Evolutionary conservation across 164 flowering plant species (phyloP).

Genomic region (Houttuynia cordata): DNA sequence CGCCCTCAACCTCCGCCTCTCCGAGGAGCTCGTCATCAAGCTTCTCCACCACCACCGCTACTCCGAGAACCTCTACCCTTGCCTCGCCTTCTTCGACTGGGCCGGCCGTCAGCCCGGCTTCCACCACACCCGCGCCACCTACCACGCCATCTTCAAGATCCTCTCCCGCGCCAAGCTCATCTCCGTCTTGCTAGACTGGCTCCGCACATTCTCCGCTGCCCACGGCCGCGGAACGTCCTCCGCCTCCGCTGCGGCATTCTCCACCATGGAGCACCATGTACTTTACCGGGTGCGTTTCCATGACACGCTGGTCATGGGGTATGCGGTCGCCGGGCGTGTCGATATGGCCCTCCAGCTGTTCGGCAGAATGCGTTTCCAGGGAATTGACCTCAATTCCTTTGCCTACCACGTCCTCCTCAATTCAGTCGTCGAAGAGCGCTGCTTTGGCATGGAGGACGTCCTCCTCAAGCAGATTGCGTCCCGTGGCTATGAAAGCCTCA

Average conservation of each 20-base stretch:
- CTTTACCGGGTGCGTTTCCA: constrained; percentile 23
- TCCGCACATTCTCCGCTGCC: constrained; percentile 14
- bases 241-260: background rate
- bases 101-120: constrained; percentile 62
- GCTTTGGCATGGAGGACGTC: constrained; percentile 33
- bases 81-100: constrained; percentile 88
- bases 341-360: constrained; percentile 62
- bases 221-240: background rate
- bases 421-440: constrained; percentile 48
- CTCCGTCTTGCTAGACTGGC: constrained; percentile 43
- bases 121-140: constrained; percentile 52
- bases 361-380: constrained; percentile 67
- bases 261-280: background rate
- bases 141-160: constrained; percentile 54
- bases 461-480: constrained; percentile 35
- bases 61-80: constrained; percentile 33
- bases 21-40: constrained; percentile 36
- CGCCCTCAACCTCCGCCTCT: constrained; percentile 26
- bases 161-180: constrained; percentile 31
- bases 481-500: constrained; percentile 35
- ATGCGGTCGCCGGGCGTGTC: constrained; percentile 58
- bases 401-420: constrained; percentile 68
- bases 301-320: constrained; percentile 62
- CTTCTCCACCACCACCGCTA: constrained; percentile 11
- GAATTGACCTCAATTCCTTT: constrained; percentile 47